These are phyloP conservation scores for Ilyonectria mors-panacis DNA, from an alignment of 2,329 filamentous ascomycete genomes.

Conservation along the genomic window DNA sequence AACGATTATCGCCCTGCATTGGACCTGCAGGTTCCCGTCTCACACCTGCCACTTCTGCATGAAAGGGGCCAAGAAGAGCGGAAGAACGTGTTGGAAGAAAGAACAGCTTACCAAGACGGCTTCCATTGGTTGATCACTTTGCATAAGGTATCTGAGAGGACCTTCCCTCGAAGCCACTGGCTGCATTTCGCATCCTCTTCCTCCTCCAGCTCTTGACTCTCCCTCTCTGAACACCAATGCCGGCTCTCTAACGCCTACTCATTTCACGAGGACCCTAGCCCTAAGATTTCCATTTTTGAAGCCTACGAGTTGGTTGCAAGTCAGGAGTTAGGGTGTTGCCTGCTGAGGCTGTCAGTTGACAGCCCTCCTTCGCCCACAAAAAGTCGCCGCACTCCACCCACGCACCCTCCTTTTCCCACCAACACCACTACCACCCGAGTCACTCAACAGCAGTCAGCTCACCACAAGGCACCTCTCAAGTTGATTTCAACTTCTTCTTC, in stretches of 20 bases:
- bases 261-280: background rate
- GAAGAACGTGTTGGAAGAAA: background rate
- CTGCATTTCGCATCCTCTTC: background rate
- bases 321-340: background rate
- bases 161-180: background rate
- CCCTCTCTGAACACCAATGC: background rate
- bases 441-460: background rate
- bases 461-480: background rate
- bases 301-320: too few species aligned
- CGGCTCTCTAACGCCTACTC: background rate
- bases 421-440: background rate
- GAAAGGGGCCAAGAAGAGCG: background rate
- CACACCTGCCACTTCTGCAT: background rate
- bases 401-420: slow-evolving; percentile 13
- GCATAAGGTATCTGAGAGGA: background rate
- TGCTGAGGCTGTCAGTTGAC: background rate
- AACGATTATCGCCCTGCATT: background rate
- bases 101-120: background rate
- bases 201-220: background rate
- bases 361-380: slow-evolving; percentile 3
- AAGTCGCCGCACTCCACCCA: background rate
- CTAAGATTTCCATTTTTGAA: background rate
- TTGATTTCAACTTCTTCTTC: background rate
- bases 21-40: background rate
- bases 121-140: background rate